Conservation (phyloP, 495 filamentous ascomycete species). For the Corynascus novoguineensis region DNA sequence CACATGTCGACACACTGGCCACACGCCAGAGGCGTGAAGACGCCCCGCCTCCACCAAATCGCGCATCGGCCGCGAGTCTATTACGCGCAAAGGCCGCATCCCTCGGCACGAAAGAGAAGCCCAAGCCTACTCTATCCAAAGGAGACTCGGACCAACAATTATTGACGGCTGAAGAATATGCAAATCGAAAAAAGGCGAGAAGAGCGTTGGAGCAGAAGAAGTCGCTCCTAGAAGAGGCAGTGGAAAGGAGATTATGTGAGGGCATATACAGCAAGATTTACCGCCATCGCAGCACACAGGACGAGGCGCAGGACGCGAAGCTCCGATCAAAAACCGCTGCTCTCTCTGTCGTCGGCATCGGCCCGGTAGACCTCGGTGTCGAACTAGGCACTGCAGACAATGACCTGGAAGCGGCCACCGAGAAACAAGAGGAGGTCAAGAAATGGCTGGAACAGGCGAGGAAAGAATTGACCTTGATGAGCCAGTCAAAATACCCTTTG, state of each 20-base stretch:
- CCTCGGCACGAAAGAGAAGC: constrained; percentile 45
- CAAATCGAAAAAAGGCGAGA: constrained; percentile 69
- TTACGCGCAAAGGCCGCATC: constrained; percentile 49
- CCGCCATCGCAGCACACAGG: constrained; percentile 84
- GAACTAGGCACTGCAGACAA: constrained; percentile 53
- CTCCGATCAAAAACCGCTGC: constrained; percentile 91
- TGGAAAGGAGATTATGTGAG: constrained; percentile 84
- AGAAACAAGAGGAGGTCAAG: constrained; percentile 66
- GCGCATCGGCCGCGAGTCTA: constrained; percentile 48
- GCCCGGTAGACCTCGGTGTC: constrained; percentile 77
- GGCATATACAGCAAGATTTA: constrained; percentile 81
- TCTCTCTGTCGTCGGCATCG: constrained; percentile 82
- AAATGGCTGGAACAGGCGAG: constrained; percentile 67
- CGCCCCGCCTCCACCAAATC: constrained; percentile 44
- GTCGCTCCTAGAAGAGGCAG: constrained; percentile 77
- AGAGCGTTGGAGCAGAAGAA: constrained; percentile 71
- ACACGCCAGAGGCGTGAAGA: constrained; percentile 63
- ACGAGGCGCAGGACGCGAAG: constrained; percentile 93
- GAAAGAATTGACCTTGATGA: constrained; percentile 73
- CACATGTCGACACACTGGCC: constrained; percentile 78
- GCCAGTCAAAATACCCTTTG: constrained; percentile 75
- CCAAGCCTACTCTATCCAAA: constrained; percentile 31
- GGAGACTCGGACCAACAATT: constrained; percentile 69
- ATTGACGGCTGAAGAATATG: constrained; percentile 82
- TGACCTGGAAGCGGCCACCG: constrained; percentile 46